Base-by-base conservation (phyloP, 2,329 filamentous ascomycete genomes). In the Claviceps lovelessii region DNA sequence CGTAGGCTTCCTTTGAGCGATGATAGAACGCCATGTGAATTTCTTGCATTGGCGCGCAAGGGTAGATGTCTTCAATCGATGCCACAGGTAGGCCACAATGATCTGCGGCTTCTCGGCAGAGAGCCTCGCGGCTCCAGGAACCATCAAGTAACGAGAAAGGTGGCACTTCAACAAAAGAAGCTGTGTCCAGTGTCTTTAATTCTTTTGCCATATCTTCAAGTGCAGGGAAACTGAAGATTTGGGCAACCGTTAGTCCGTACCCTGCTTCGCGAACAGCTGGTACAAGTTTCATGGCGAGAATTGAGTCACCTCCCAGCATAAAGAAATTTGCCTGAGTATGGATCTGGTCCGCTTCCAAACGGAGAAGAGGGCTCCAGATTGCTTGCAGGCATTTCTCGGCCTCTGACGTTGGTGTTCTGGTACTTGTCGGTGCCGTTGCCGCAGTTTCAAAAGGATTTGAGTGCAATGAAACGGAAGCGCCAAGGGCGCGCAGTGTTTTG, bases 41-140 rank as follows among this genome's bases (percentile, higher is more conserved):
- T 23, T 61, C 56, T 48, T 63, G 61, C 11, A 62, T 53, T 1
- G 61, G 56, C 11, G 61, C 61, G 45, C 61, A 62, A 2, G 61
- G 61, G n/a, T 59, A 56, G 10, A 61, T 54, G 48, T 63, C 61
- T 17, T 59, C 49, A 11, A 63, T 51, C 10, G 51, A 47, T 6
- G 51, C 37, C 5, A 55, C 51, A 4, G 39, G 23, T 9, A 61
- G 53, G 4, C 49, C 54, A 29, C 61, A 63, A 9, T 58, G 47
- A 5, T 44, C 45, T 6, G 58, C 56, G 1, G 55, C 57, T 42
- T 55, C 53, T 13, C 5, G n/a, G 17, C 49, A 28, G 17, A 48
- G 35, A 17, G 42, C 23, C n/a, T 51, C 53, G 11, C 55, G 42
- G 4, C 49, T 31, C 31, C 56, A 55, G n/a, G 15, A 37, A 9